phyloP scores from a whole-genome alignment of 1,284 basidiomycete genomes.

The Porogramme epimiltina region DNA sequence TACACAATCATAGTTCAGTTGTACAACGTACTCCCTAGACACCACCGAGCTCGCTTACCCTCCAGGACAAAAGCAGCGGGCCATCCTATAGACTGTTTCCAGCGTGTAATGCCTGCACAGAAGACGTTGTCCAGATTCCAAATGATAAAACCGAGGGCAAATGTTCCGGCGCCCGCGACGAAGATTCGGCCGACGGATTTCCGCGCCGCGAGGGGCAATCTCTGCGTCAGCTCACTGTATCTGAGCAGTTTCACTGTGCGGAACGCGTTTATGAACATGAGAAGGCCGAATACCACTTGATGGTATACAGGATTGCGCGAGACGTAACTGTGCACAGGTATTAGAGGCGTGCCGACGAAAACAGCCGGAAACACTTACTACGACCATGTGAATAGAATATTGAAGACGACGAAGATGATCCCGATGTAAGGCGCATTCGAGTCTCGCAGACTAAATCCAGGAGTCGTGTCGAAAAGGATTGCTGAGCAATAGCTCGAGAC shows the following conservation, averaged over 20 bases:
- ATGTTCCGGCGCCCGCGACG: conserved; percentile 47
- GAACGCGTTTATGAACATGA: conserved; percentile 47
- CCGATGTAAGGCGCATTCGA: conserved; percentile 39
- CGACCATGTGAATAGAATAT: conserved; percentile 60
- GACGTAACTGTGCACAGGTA: conserved; percentile 39
- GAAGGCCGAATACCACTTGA: conserved; percentile 58
- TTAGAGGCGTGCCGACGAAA: background rate
- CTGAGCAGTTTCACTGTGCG: conserved; percentile 54
- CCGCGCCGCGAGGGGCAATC: conserved; percentile 47
- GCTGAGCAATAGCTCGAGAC: conserved; percentile 55
- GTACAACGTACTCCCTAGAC: background rate
- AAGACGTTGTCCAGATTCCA: conserved; percentile 78
- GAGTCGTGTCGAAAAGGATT: conserved; percentile 56
- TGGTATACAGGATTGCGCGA: conserved; percentile 71
- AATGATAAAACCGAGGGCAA: conserved; percentile 59
- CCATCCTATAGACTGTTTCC: conserved; percentile 61
- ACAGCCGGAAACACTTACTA: conserved; percentile 49
- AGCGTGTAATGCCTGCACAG: conserved; percentile 53
- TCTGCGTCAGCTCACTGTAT: conserved; percentile 39
- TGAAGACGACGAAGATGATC: conserved; percentile 47
- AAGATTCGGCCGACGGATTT: conserved; percentile 44
- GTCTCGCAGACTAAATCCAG: conserved; percentile 46
- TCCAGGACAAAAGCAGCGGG: conserved; percentile 66
- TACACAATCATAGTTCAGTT: conserved; percentile 29
- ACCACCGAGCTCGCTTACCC: conserved; percentile 36